Evolutionary conservation across 2,329 filamentous ascomycete genomes (phyloP).

Genomic region (Trichoderma sp.): DNA sequence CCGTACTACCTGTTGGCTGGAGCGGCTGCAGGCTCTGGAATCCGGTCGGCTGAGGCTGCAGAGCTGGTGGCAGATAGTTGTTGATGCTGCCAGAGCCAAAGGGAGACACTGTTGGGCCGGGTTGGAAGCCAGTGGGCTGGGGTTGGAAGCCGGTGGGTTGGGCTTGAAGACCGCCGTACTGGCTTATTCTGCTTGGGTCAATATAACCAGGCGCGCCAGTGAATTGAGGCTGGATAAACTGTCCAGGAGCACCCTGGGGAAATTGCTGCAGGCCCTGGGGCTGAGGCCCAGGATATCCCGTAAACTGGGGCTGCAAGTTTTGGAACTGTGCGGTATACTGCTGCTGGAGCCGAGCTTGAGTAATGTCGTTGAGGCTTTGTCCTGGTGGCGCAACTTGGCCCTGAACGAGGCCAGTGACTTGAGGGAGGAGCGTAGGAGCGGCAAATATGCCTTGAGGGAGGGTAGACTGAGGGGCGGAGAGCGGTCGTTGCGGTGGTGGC

Average conservation of each 20-base stretch:
- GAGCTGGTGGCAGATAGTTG: conserved; percentile 59
- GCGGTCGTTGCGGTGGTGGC: conserved; percentile 77
- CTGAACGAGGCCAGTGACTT: conserved; percentile 74
- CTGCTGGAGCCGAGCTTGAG: conserved; percentile 67
- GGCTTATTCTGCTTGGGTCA: conserved; percentile 45
- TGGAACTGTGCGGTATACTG: conserved; percentile 57
- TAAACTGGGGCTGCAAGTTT: conserved; percentile 45
- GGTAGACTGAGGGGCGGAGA: conserved; percentile 80
- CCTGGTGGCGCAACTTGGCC: conserved; percentile 70
- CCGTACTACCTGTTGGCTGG: conserved; percentile 55
- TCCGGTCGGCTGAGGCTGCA: conserved; percentile 64
- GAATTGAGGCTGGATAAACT: conserved; percentile 55
- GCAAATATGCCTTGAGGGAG: conserved; percentile 74
- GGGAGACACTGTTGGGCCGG: conserved; percentile 52
- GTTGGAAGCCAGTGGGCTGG: too few species aligned
- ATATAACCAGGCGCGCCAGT: conserved; percentile 49
- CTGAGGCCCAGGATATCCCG: conserved; percentile 42
- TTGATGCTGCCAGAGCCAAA: conserved; percentile 56
- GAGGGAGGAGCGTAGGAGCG: conserved; percentile 76
- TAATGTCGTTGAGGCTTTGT: conserved; percentile 76
- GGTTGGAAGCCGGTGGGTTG: conserved; percentile 67
- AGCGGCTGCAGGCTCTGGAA: conserved; percentile 50
- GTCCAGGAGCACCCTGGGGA: conserved; percentile 40
- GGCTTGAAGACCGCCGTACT: conserved; percentile 56
- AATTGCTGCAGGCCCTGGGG: conserved; percentile 47